Evolutionary conservation across 2,329 filamentous ascomycete genomes (phyloP).

Genomic region (Alternaria conjuncta): DNA sequence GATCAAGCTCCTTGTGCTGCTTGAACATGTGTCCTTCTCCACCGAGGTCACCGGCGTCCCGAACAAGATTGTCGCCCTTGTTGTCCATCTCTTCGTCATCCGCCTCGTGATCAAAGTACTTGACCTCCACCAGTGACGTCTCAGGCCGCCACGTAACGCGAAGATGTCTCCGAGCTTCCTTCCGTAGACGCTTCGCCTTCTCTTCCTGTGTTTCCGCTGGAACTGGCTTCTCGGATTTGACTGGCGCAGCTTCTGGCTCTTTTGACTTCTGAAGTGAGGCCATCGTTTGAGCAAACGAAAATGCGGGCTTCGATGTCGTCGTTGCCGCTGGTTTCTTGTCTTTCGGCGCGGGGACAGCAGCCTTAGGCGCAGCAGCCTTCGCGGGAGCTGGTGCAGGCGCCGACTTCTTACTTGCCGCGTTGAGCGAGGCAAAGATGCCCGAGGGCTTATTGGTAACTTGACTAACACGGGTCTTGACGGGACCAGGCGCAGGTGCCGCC

Average conservation of each 20-base stretch:
- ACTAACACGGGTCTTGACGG: constrained; percentile 41
- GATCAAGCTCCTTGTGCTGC: constrained; percentile 69
- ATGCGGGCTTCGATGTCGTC: constrained; percentile 38
- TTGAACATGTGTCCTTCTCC: constrained; percentile 65
- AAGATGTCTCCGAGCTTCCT: constrained; percentile 73
- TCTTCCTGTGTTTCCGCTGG: constrained; percentile 71
- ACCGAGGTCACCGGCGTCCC: constrained; percentile 74
- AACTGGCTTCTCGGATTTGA: constrained; percentile 60
- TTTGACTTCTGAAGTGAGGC: constrained; percentile 60
- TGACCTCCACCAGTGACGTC: constrained; percentile 68
- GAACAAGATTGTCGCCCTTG: constrained; percentile 70
- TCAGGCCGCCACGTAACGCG: constrained; percentile 75
- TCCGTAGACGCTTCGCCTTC: constrained; percentile 70
- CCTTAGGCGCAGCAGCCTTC: constrained; percentile 36
- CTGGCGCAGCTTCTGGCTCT: constrained; percentile 53
- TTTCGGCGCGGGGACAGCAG: constrained; percentile 26
- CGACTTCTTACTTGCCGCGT: constrained; percentile 55
- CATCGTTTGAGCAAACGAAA: constrained; percentile 52
- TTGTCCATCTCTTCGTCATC: constrained; percentile 68
- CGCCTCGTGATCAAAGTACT: constrained; percentile 74
- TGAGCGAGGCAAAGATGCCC: constrained; percentile 54
- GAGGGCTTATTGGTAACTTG: constrained; percentile 54
- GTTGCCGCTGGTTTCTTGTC: constrained; percentile 37
- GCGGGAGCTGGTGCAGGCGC: constrained; percentile 27
- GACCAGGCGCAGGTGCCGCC: constrained; percentile 27